Evolutionary conservation across 1,284 basidiomycete genomes (phyloP).

Genomic region (Marasmius tenuissimus): DNA sequence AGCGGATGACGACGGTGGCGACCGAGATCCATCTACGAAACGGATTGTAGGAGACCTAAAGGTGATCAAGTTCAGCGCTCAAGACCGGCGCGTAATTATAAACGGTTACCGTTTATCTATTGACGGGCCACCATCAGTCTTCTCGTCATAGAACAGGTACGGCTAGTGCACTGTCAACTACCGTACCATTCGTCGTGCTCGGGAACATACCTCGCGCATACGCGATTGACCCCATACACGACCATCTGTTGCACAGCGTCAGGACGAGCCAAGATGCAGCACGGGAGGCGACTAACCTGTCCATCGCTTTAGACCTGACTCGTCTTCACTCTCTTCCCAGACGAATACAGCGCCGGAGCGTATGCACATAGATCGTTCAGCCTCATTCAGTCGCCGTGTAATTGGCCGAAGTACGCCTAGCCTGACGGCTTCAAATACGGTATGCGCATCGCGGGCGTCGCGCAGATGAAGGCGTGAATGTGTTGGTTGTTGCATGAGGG

Average conservation of each 20-base stretch:
- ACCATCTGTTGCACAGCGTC: constrained; percentile 39
- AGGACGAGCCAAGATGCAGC: neutral
- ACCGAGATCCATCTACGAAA: constrained; percentile 56
- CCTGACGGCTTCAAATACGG: constrained; percentile 51
- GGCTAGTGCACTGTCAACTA: constrained; percentile 35
- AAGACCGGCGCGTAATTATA: neutral
- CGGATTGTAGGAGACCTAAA: constrained; percentile 47
- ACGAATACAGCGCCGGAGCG: constrained; percentile 63
- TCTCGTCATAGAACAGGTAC: constrained; percentile 69
- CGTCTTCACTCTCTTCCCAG: constrained; percentile 67
- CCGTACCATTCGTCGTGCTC: constrained; percentile 7
- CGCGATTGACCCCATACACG: constrained; percentile 66
- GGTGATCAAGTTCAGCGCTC: constrained; percentile 1
- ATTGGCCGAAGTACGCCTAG: constrained; percentile 52
- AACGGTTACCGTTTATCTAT: constrained; percentile 39
- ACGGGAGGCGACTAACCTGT: constrained; percentile 31
- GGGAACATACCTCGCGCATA: constrained; percentile 52
- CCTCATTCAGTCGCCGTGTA: constrained; percentile 55
- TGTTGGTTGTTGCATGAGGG: constrained; percentile 16
- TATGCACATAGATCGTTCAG: constrained; percentile 55
- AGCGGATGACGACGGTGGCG: constrained; percentile 50
- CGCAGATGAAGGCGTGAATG: constrained; percentile 18
- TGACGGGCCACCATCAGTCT: constrained; percentile 39
- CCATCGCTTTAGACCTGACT: constrained; percentile 59
- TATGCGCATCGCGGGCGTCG: constrained; percentile 16